Base-by-base conservation (phyloP, 805 yeast species). In the Kodamaea kakaduensis region DNA sequence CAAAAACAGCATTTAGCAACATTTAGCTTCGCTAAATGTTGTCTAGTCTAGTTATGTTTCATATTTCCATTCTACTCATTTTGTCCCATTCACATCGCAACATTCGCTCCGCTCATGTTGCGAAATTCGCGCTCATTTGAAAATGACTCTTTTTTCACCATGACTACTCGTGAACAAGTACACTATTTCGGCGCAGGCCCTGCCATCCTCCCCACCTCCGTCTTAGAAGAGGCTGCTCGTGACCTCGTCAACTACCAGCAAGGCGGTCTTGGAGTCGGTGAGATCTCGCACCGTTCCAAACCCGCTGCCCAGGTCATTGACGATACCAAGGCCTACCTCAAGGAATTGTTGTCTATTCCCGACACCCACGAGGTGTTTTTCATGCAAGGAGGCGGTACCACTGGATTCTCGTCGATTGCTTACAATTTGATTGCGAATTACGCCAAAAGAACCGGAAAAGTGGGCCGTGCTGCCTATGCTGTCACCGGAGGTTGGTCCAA, bases 171-270 rank as follows among this genome's bases (percentile, higher is more conserved):
- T 67, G 79, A 71, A 57, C 80, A 79, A 52, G 87, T 88, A 37
- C 67, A 76, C 52, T 85, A 93, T 58, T 93, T 87, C 52, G 98
- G 97, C 38, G 97, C 99, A n/a, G 99, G 99, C 9, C 99, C 99
- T 32, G 98, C 98, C 1, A 73, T 81, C 34, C 70, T 93, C 28
- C 97, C 97, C 21, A 78, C 90, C 3, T 53, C 61, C 3, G 97
- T 90, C 2, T 72, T 93, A 36, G 81, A 86, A 61, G 81, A 85
- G 63, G 96, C 97, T 4, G 95, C 97, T 2, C 56, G 59, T 20
- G 97, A 93, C 56, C 68, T 93, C 44, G 56, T 93, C 42, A 76
- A 79, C 51, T 93, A 76, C 61, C 67, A 83, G 36, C 70, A 67
- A 26, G 64, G 70, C 21, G 94, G 89, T 17, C 70, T 93, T 38